Evolutionary conservation across 805 yeast genomes (phyloP).

Genomic region (Starmerella kuoi): DNA sequence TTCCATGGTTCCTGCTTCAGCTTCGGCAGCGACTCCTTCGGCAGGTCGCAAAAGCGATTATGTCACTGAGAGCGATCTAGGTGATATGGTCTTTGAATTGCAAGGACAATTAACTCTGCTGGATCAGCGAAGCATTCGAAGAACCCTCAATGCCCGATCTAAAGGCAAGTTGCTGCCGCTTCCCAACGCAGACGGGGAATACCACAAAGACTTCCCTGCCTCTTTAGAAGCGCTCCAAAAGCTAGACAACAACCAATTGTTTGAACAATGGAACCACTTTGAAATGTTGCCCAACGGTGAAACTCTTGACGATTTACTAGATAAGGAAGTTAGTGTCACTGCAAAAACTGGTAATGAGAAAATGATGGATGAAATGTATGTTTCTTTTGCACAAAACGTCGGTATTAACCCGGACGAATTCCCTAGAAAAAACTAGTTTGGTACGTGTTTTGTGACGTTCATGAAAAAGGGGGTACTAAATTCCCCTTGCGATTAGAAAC

Average conservation of each 20-base stretch:
- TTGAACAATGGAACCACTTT: constrained; percentile 20
- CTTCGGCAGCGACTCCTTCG: constrained; percentile 2
- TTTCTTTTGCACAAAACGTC: constrained; percentile 13
- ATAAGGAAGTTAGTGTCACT: constrained; percentile 4
- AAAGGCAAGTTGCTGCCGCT: constrained; percentile 12
- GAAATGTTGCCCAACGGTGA: constrained; percentile 19
- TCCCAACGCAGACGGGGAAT: constrained; percentile 21
- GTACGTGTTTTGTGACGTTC: too few species aligned
- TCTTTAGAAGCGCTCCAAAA: constrained; percentile 13
- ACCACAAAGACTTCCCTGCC: constrained; percentile 16
- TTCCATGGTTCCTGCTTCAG: constrained; percentile 15
- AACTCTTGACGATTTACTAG: constrained; percentile 17
- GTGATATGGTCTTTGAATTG: constrained; percentile 75
- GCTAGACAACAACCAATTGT: constrained; percentile 11
- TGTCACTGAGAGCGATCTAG: constrained; percentile 72
- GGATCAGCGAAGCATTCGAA: constrained; percentile 64
- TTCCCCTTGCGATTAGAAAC: too few species aligned
- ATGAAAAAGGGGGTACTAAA: not conserved
- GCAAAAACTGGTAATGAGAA: constrained; percentile 13
- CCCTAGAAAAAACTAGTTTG: constrained; percentile 10
- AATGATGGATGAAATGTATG: constrained; percentile 18
- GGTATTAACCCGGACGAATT: constrained; percentile 15
- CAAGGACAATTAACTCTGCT: constrained; percentile 70
- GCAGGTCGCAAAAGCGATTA: constrained; percentile 11
- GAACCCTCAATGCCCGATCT: constrained; percentile 53